These are phyloP conservation scores for Colletotrichum tanaceti DNA, from an alignment of 2,329 filamentous ascomycete genomes.

Conservation along the genomic window DNA sequence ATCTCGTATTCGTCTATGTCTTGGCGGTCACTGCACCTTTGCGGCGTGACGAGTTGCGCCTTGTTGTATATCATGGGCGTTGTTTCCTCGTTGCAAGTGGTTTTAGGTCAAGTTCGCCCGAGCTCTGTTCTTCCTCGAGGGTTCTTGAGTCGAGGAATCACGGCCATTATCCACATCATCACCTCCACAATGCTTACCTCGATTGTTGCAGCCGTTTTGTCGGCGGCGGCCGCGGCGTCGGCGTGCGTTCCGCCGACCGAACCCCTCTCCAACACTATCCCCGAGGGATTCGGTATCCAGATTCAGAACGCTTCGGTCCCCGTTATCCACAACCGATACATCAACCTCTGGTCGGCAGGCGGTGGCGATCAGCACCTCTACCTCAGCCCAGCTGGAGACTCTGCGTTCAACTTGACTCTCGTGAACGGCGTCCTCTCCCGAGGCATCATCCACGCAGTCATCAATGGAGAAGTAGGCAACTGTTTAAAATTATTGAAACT, in stretches of 20 bases:
- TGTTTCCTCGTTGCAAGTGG: not conserved
- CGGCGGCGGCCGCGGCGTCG: conserved; percentile 43
- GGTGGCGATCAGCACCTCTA: conserved; percentile 56
- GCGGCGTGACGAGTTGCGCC: not conserved
- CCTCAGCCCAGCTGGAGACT: conserved; percentile 52
- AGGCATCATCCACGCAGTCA: conserved; percentile 52
- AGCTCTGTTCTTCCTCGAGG: too few relatives aligned
- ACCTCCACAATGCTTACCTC: conserved; percentile 9
- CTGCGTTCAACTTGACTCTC: conserved; percentile 52
- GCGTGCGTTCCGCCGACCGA: conserved; percentile 49
- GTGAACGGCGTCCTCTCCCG: conserved; percentile 51
- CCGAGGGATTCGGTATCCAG: conserved; percentile 50
- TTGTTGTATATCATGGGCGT: conserved; percentile 7
- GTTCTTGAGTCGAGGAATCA: not conserved
- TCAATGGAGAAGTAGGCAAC: conserved; percentile 56
- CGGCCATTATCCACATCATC: not conserved
- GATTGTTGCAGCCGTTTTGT: conserved; percentile 22
- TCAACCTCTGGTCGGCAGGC: conserved; percentile 52
- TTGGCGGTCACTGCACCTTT: conserved; percentile 17
- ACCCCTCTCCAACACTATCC: conserved; percentile 49
- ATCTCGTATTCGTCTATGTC: conserved; percentile 37
- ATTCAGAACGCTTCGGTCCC: conserved; percentile 53
- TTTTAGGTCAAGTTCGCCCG: not conserved
- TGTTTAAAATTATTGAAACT: not conserved
- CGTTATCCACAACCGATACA: conserved; percentile 51